phyloP scores from a whole-genome alignment of 805 yeast species.

The Candida manassasensis region DNA sequence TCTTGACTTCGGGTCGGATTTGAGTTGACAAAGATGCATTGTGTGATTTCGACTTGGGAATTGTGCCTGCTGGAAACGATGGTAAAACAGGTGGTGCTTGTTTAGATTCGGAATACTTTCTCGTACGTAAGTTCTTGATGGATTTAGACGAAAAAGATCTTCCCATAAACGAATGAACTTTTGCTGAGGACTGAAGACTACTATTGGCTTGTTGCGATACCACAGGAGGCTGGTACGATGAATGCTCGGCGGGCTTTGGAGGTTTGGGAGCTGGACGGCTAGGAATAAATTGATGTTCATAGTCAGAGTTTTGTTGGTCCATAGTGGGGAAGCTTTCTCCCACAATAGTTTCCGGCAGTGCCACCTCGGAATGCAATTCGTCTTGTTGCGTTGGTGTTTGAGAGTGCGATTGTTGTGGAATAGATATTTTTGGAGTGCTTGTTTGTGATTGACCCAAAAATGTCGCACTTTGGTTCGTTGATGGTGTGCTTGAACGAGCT shows the following conservation, averaged over 20 bases:
- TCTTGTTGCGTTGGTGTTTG: slow-evolving; percentile 6
- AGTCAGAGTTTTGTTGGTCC: slow-evolving; percentile 21
- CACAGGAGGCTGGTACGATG: slow-evolving; percentile 5
- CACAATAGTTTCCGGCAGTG: slow-evolving; percentile 5
- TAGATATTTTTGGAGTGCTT: slow-evolving; percentile 32
- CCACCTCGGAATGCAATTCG: slow-evolving; percentile 4
- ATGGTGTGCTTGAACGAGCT: slow-evolving; percentile 12
- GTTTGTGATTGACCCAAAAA: slow-evolving; percentile 4
- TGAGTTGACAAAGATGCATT: slow-evolving; percentile 31
- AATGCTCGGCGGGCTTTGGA: slow-evolving; percentile 14
- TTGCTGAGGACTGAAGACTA: background rate
- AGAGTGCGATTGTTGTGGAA: background rate
- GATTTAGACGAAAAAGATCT: slow-evolving; percentile 38
- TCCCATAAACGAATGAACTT: slow-evolving; percentile 18
- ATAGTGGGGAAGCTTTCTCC: slow-evolving; percentile 11
- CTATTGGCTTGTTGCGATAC: background rate
- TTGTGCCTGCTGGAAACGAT: slow-evolving; percentile 10
- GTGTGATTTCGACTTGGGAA: slow-evolving; percentile 42
- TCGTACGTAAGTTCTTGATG: slow-evolving; percentile 23
- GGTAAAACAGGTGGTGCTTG: slow-evolving; percentile 13
- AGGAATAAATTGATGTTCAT: slow-evolving; percentile 51
- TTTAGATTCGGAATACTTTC: slow-evolving; percentile 22
- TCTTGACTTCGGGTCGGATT: slow-evolving; percentile 12
- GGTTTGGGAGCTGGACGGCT: slow-evolving; percentile 69
- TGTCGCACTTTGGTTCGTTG: slow-evolving; percentile 6